Evolutionary conservation across 768 basidiomycete genomes (phyloP), one percentile per base, ranked within the genome.

Genomic region (Tulasnella sp.): DNA sequence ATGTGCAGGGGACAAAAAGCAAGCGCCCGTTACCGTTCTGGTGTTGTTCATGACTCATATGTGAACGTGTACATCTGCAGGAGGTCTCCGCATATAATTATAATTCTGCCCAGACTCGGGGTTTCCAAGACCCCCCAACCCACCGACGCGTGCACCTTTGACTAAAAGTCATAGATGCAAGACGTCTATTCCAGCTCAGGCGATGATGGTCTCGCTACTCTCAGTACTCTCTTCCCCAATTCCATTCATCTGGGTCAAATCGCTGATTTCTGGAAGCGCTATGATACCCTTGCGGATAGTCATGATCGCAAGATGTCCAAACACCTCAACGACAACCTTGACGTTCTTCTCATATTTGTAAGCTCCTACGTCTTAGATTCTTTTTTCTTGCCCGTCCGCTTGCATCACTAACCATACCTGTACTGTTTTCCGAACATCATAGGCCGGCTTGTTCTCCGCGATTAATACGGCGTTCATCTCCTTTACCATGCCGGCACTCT

Each of bases 401-500:
- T n/a, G n/a, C n/a, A n/a, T 44, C 9, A 14, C 42, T 44, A 16
- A n/a, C n/a, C n/a, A n/a, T n/a, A 44, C 42, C 42, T 21, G 48
- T n/a, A 52, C 18, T 40, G 10, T n/a, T n/a, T 10, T 10, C 39
- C 5, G 3, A 40, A 40, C 39, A 3, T 10, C 3, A 40, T 40
- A 75, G 74, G 74, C 74, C n/a, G 74, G 74, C 1, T 36, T 75
- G 34, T 75, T 75, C 38, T 75, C 74, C 27, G 44, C 40, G 24
- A 52, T 75, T 27, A 75, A 75, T 31, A 75, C 40, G 21, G 74
- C 74, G 18, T 75, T 75, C 16, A 75, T 75, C 19, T 31, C 52
- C 16, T 44, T 75, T 27, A 52, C 44, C 42, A 42, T 75, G 40
- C 44, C 40, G 2, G 3, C 44, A 1, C 44, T 75, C 34, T 46